A percentile compares a stretch with the other conserved stretches of the same genome.
phyloP scores from a whole-genome alignment of 495 filamentous ascomycete species.

The Aspergillus asperescens region DNA sequence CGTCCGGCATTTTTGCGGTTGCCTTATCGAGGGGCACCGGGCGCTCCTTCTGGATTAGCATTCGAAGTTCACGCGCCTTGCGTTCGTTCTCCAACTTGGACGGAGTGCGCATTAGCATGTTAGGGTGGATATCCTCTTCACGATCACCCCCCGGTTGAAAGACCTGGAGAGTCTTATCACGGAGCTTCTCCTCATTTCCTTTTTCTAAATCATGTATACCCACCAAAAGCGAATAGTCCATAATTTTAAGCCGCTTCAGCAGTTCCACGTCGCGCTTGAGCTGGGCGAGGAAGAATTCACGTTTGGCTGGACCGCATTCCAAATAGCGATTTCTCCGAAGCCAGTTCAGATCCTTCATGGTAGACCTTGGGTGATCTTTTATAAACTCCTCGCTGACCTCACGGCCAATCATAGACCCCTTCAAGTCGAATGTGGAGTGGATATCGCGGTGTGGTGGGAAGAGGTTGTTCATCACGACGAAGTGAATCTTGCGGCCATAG shows the following conservation, averaged over 20 bases:
- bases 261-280: slow-evolving; percentile 81
- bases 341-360: slow-evolving; percentile 97
- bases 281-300: slow-evolving; percentile 78
- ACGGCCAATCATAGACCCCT: slow-evolving; percentile 93
- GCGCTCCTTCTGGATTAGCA: slow-evolving; percentile 87
- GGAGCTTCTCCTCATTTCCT: slow-evolving; percentile 92
- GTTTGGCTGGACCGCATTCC: slow-evolving; percentile 83
- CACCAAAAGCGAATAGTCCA: slow-evolving; percentile 96
- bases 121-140: slow-evolving; percentile 51
- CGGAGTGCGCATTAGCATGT: slow-evolving; percentile 79
- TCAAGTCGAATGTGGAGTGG: slow-evolving; percentile 93
- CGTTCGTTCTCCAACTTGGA: slow-evolving; percentile 89
- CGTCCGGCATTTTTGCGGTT: slow-evolving; percentile 81
- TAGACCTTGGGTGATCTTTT: slow-evolving; percentile 83
- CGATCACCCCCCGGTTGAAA: slow-evolving; percentile 82
- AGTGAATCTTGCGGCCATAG: slow-evolving; percentile 97
- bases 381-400: slow-evolving; percentile 87
- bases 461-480: slow-evolving; percentile 99
- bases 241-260: slow-evolving; percentile 83
- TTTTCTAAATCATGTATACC: slow-evolving; percentile 86
- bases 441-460: slow-evolving; percentile 98
- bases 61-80: slow-evolving; percentile 85
- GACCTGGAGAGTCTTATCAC: slow-evolving; percentile 89
- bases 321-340: slow-evolving; percentile 76
- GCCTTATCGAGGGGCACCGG: slow-evolving; percentile 86